Evolutionary conservation across 2,329 filamentous ascomycete genomes (phyloP).

Genomic region (Pseudogymnoascus pannorum): DNA sequence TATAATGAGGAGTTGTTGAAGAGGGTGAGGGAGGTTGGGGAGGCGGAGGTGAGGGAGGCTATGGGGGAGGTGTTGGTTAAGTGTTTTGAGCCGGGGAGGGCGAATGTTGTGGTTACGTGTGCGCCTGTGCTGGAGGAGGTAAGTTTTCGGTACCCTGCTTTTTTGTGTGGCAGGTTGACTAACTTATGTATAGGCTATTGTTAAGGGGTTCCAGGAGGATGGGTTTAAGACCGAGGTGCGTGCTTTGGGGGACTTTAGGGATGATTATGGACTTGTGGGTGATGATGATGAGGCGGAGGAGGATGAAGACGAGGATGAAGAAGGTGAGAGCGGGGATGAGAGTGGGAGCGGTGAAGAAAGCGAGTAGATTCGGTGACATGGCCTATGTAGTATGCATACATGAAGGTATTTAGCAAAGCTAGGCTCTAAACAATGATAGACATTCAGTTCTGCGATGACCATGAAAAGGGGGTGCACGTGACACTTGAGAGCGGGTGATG

Average conservation of each 20-base stretch:
- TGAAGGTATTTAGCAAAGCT: not conserved
- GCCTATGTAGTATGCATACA: not conserved
- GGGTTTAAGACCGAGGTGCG: constrained; percentile 75
- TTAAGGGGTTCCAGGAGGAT: constrained; percentile 62
- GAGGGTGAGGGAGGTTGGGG: constrained; percentile 66
- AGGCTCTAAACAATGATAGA: not conserved
- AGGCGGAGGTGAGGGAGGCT: constrained; percentile 67
- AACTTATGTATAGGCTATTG: constrained; percentile 53
- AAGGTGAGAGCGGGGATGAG: constrained; percentile 18
- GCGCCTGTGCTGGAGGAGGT: constrained; percentile 80
- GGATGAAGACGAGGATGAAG: constrained; percentile 27
- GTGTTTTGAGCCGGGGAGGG: constrained; percentile 70
- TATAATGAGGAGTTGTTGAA: constrained; percentile 72
- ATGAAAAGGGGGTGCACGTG: constrained; percentile 4
- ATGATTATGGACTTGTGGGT: constrained; percentile 74
- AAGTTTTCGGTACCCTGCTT: constrained; percentile 33
- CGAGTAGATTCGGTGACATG: not conserved
- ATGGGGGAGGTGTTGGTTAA: constrained; percentile 71
- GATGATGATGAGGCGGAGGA: constrained; percentile 50
- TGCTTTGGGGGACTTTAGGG: constrained; percentile 72
- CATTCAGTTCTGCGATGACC: not conserved
- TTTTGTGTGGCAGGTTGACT: not conserved
- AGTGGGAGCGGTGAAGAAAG: constrained; percentile 11
- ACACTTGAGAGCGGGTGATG: not conserved
- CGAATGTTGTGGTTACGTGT: constrained; percentile 84